Base-by-base conservation (phyloP, 106 monocot species). In the Platanthera zijinensis region DNA sequence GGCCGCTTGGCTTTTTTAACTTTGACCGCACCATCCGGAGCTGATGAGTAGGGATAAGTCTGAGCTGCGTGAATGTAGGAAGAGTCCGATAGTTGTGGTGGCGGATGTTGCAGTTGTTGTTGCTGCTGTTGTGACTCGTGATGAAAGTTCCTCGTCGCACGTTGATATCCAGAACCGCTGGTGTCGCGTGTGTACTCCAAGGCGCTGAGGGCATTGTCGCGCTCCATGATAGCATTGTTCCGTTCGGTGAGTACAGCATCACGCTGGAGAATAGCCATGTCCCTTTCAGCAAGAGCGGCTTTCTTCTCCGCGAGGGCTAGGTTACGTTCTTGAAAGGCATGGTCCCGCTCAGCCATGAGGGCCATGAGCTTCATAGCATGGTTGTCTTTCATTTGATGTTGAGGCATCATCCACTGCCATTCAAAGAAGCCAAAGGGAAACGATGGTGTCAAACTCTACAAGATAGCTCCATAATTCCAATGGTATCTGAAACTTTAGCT, bases 391-490 rank as follows among this genome's bases (percentile, higher is more conserved):
- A 86, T 69, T 5, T 83, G 86, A 83, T 83, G 77, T 28, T 80
- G 83, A 52, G 86, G 86, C 69, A 86, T 86, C 86, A 83, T 86
- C 83, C 86, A 86, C 86, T 86, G 50, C 5, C 45, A 59, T 50
- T 70, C 6, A 57, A 71, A 39, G 39, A 39, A 39, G 25, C 39
- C 39, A 39, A 39, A 39, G 39, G 39, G 39, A 39, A 39, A 39
- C 39, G 1, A 39, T 39, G 39, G 39, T 39, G 39, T 39, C 39
- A 39, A 39, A 3, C 39, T 39, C 39, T 39, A 39, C 39, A 39
- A 39, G 39, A 39, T 39, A 39, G 39, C 39, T 39, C 39, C 39
- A 39, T 39, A 39, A 39, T 39, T 39, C 3, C 39, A 39, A 3
- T 39, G 39, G 39, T 39, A 39, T 39, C 39, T 39, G 39, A 39